These are phyloP conservation scores for Penium margaritaceum DNA, from an alignment of 139 green algal genomes.

Conservation along the genomic window DNA sequence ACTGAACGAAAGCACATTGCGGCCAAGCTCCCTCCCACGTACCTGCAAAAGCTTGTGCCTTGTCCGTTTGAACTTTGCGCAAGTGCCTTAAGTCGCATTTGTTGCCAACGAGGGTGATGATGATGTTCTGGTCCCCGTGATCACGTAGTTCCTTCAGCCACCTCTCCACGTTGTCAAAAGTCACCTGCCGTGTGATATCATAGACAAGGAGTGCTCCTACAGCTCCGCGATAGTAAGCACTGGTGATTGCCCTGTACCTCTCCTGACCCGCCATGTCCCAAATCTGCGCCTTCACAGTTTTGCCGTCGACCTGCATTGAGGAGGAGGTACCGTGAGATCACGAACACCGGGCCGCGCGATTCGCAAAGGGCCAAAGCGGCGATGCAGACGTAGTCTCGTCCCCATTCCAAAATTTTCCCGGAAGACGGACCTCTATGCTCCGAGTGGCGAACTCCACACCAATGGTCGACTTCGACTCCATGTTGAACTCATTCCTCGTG, in stretches of 20 bases:
- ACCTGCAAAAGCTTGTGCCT: slow-evolving; percentile 56
- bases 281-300: slow-evolving; percentile 99
- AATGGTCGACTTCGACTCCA: slow-evolving; percentile 8
- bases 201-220: slow-evolving; percentile 1
- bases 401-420: no score
- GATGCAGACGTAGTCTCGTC: background rate
- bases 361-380: background rate
- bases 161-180: background rate
- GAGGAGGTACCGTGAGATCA: background rate
- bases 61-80: slow-evolving; percentile 80
- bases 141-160: slow-evolving; percentile 78
- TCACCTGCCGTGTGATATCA: slow-evolving; percentile 6
- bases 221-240: background rate
- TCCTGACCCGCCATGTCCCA: slow-evolving; percentile 98
- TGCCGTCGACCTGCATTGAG: slow-evolving; percentile 79
- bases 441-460: slow-evolving; percentile 3
- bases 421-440: background rate
- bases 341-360: background rate
- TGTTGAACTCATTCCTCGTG: slow-evolving; percentile 5
- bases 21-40: background rate
- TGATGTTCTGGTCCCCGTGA: slow-evolving; percentile 92
- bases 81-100: slow-evolving; percentile 95
- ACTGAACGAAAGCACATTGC: background rate
- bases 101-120: slow-evolving; percentile 98
- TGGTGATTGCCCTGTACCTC: slow-evolving; percentile 70